phyloP scores from a whole-genome alignment of 192 early-diverging fungal species.

The Entrophospora sp. region DNA sequence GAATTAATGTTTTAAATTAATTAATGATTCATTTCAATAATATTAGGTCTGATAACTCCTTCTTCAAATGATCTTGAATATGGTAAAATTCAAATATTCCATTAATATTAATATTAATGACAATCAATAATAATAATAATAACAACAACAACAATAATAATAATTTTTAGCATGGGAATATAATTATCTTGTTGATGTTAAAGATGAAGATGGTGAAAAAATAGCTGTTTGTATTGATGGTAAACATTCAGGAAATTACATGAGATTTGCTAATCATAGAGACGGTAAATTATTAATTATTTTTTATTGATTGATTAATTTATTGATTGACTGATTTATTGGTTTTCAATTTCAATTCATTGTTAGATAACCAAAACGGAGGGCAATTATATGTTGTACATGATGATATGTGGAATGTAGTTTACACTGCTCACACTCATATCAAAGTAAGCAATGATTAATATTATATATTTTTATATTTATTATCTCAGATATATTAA shows the following conservation, averaged over 20 bases:
- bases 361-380: slow-evolving; percentile 6
- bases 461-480: too few species aligned
- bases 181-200: slow-evolving; percentile 11
- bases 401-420: background rate
- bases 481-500: background rate
- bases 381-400: slow-evolving; percentile 7
- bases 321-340: too few species aligned
- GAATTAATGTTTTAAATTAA: too few species aligned
- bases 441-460: slow-evolving; percentile 15
- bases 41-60: background rate
- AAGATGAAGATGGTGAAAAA: background rate
- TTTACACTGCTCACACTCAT: background rate
- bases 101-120: too few species aligned
- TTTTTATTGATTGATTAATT: too few species aligned
- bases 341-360: background rate
- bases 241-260: slow-evolving; percentile 11
- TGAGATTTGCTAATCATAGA: slow-evolving; percentile 17
- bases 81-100: background rate
- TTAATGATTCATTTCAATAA: background rate
- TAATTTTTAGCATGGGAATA: slow-evolving; percentile 19
- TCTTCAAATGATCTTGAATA: slow-evolving; percentile 5
- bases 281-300: slow-evolving; percentile 16
- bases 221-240: slow-evolving; percentile 7
- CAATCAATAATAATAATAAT: too few species aligned
- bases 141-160: background rate